Evolutionary conservation across 805 yeast genomes (phyloP).

Genomic region (Nakazawaea anatomiae): DNA sequence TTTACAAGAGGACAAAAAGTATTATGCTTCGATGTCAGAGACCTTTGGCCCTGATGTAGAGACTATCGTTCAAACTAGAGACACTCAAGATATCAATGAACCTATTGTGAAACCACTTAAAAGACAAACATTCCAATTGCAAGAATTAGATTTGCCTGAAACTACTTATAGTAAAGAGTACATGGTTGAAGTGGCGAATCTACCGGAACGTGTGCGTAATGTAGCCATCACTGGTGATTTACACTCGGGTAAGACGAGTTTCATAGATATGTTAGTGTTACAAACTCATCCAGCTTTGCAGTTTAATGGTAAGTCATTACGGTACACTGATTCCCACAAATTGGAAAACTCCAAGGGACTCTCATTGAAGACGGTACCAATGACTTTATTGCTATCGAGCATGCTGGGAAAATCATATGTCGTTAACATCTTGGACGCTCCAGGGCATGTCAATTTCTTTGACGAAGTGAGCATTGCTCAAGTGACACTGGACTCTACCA

Average conservation of each 20-base stretch:
- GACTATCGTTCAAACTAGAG: slow-evolving; percentile 46
- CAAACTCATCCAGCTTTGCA: slow-evolving; percentile 49
- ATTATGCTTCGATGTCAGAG: slow-evolving; percentile 35
- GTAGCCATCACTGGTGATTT: slow-evolving; percentile 74
- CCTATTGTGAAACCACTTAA: slow-evolving; percentile 60
- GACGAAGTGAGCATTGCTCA: slow-evolving; percentile 66
- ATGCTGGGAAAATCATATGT: slow-evolving; percentile 45
- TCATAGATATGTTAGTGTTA: slow-evolving; percentile 60
- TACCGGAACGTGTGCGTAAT: slow-evolving; percentile 67
- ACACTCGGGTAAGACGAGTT: slow-evolving; percentile 82
- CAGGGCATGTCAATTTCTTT: slow-evolving; percentile 83
- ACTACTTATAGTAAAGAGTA: slow-evolving; percentile 59
- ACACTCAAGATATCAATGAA: slow-evolving; percentile 38
- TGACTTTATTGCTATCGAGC: slow-evolving; percentile 54
- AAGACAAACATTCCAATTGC: slow-evolving; percentile 39
- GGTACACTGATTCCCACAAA: slow-evolving; percentile 68
- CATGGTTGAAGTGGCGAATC: slow-evolving; percentile 20
- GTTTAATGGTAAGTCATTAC: slow-evolving; percentile 37
- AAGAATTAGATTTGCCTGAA: slow-evolving; percentile 49
- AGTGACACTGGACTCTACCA: slow-evolving; percentile 56
- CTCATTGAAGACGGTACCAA: slow-evolving; percentile 56
- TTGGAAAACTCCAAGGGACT: slow-evolving; percentile 69
- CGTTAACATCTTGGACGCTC: slow-evolving; percentile 72
- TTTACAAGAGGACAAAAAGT: slow-evolving; percentile 38
- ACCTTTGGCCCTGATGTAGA: slow-evolving; percentile 62